Base-by-base conservation (phyloP, 2,329 filamentous ascomycete genomes). In the Grosmannia serpens region DNA sequence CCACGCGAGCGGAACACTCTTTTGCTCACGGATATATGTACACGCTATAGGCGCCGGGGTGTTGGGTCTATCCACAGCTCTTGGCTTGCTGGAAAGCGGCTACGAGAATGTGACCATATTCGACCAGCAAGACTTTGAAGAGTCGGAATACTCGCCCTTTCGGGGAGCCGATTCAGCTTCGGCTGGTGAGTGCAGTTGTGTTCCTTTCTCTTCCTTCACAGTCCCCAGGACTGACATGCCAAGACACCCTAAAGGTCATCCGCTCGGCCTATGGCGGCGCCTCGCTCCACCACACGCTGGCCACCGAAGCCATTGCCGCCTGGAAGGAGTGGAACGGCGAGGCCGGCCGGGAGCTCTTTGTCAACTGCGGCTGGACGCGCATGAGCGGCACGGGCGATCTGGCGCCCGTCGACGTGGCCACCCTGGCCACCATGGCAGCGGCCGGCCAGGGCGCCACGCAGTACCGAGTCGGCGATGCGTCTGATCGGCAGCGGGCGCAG, bases 291-390 rank as follows among this genome's bases (percentile, higher is more conserved):
- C 46, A 51, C 31, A 26, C 24, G n/a, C 47, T 57, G 46, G 55
- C 55, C n/a, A 41, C 35, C 33, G 52, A 54, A 33, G 52, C 52
- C 22, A 54, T 58, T 8, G 50, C 46, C 31, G 49, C 17, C 24
- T 58, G 56, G 56, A 41, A n/a, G 38, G 22, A 26, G 35, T 58
- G 56, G 56, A 58, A 58, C 38, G 27, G 13, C 38, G 56, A 58
- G 49, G 46, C 56, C 27, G 56, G 56, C 27, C 50, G 49, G 20
- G 29, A 31, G 11, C 50, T 58, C 11, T 58, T 58, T 51, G 46
- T 47, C 50, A 44, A 53, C 35, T 46, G 29, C 27, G 56, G 56
- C 49, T 58, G 56, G 56, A 26, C 50, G 13, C 56, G 56, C 31
- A 26, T 58, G 27, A 56, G 44, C 54, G 29, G 27, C 27, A 44